phyloP scores from a whole-genome alignment of 1,284 basidiomycete genomes.

The Ustilago tritici region DNA sequence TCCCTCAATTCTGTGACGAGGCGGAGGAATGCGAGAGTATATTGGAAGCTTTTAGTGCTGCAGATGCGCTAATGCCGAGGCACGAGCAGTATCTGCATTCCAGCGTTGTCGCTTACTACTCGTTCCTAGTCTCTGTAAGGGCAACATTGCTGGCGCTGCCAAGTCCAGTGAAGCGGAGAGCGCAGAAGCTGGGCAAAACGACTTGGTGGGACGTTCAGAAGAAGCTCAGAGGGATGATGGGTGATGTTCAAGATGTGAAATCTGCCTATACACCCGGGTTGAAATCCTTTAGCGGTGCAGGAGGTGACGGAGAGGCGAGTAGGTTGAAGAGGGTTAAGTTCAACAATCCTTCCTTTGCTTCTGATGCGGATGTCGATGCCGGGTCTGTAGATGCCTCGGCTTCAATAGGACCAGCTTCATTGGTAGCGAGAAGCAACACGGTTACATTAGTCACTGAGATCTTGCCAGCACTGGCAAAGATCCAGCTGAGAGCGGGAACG shows the following conservation, averaged over 20 bases:
- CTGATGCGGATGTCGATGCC: background rate
- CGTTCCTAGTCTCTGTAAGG: constrained; percentile 82
- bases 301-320: background rate
- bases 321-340: constrained; percentile 29
- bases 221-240: constrained; percentile 66
- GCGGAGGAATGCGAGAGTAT: constrained; percentile 81
- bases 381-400: background rate
- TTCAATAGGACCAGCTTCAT: background rate
- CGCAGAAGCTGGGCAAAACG: constrained; percentile 78
- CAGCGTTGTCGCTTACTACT: constrained; percentile 80
- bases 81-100: constrained; percentile 75
- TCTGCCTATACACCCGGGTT: background rate
- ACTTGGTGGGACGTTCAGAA: constrained; percentile 72
- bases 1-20: constrained; percentile 82
- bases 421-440: constrained; percentile 15
- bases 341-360: background rate
- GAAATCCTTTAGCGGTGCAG: background rate
- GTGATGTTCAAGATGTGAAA: constrained; percentile 66
- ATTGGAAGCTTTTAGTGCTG: constrained; percentile 82
- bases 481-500: constrained; percentile 5
- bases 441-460: constrained; percentile 40
- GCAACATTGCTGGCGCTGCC: constrained; percentile 86
- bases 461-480: constrained; percentile 45
- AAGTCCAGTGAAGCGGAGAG: constrained; percentile 78
- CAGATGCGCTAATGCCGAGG: constrained; percentile 76